A percentile compares a stretch with the other conserved stretches of the same genome.
phyloP scores from a whole-genome alignment of 805 yeast species.

The Saccharomycopsis fermentans region DNA sequence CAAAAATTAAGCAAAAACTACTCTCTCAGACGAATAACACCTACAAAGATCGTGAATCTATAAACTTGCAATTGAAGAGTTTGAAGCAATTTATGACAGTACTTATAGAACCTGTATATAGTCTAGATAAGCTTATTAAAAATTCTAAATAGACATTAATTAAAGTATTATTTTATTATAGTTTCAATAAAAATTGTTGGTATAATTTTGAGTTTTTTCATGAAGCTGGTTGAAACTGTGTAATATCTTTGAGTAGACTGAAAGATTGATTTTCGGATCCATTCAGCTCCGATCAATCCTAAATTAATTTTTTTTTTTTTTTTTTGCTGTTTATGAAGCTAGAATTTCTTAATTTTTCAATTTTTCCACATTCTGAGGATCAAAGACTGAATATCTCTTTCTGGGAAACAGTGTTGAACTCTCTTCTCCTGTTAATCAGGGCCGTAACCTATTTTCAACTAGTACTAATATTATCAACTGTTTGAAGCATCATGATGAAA shows the following conservation, averaged over 20 bases:
- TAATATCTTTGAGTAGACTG: too few species aligned
- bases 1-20: not conserved
- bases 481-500: not conserved
- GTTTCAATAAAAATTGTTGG: too few species aligned
- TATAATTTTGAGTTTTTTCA: too few species aligned
- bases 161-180: not conserved
- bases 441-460: too few species aligned
- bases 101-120: constrained; percentile 1
- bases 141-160: not conserved
- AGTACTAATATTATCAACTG: too few species aligned
- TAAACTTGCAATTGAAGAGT: not conserved
- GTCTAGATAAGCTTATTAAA: not conserved
- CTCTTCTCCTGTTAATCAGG: too few species aligned
- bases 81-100: not conserved
- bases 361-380: not conserved
- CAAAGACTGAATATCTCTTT: too few species aligned
- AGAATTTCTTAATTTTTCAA: not conserved
- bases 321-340: not conserved
- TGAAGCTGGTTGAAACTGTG: too few species aligned
- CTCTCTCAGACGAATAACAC: not conserved
- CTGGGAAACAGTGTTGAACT: too few species aligned
- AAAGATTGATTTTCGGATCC: not conserved
- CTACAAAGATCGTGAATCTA: not conserved
- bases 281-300: not conserved
- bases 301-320: not conserved